Evolutionary conservation across 352 stramenopile genomes (phyloP), one percentile per base, ranked within the genome.

Genomic region (Bremia lactucae): DNA sequence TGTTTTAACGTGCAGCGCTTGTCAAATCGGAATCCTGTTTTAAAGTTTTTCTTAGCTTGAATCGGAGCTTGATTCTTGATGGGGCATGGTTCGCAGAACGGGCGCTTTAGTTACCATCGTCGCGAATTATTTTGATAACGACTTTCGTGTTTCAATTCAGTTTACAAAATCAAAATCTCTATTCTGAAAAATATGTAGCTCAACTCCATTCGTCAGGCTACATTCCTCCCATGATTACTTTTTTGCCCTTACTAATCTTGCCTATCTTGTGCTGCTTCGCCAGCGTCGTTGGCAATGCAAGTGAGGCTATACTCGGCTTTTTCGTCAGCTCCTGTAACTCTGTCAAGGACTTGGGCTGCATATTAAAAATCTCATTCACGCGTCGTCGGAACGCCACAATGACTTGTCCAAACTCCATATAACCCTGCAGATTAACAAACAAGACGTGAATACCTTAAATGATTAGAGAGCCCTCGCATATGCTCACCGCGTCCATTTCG

Each of bases 371-470:
- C 42, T 73, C 64, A 25, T 55, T 64, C 3, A 92, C 42, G 7
- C 78, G 72, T 11, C 59, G 59, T 15, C 75, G 74, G 43, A 90
- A 90, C 3, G 77, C 70, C 1, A 57, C 51, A 5, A 80, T 65
- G 8, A 92, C 80, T 46, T 92, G 77, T 1, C 80, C 80, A 63
- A 92, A 92, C 49, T 92, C 80, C 80, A 92, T 92, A 50, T 92
- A 92, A 16, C 80, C 80, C 79, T 92, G 46, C 14, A 58, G 8
- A 46, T 3, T 34, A 22, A 25, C 2, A 42, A 56, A 36, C n/a
- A n/a, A n/a, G n/a, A n/a, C n/a, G n/a, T n/a, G n/a, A n/a, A n/a
- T n/a, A n/a, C n/a, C n/a, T n/a, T n/a, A n/a, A n/a, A n/a, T n/a
- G n/a, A n/a, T n/a, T n/a, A n/a, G n/a, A 33, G 3, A 15, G 6